These are phyloP conservation scores for Paecilomyces niveus DNA, from an alignment of 2,329 filamentous ascomycete genomes.

Conservation along the genomic window DNA sequence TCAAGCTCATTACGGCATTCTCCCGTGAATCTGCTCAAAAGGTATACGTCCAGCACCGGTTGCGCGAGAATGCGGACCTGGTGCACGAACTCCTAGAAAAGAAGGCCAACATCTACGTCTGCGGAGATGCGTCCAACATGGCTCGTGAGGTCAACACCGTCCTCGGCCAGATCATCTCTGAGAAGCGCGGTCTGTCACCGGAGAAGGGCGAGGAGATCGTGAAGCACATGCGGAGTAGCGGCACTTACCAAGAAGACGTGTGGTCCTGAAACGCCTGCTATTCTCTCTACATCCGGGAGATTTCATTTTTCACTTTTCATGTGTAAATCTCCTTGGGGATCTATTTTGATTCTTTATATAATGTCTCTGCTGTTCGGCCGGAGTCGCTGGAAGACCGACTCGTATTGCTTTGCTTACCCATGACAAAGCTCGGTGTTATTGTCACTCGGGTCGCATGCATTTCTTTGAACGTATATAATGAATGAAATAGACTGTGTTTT, in stretches of 20 bases:
- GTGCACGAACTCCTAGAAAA: slow-evolving; percentile 79
- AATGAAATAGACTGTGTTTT: not conserved
- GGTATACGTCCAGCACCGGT: slow-evolving; percentile 91
- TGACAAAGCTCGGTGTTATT: not conserved
- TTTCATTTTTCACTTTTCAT: slow-evolving; percentile 12
- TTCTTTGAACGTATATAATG: not conserved
- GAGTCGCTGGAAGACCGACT: not conserved
- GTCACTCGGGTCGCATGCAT: not conserved
- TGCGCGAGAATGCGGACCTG: slow-evolving; percentile 75
- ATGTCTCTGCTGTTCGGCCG: not conserved
- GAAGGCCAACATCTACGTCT: slow-evolving; percentile 93
- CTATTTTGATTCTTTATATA: not conserved
- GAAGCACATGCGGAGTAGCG: slow-evolving; percentile 89
- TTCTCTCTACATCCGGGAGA: slow-evolving; percentile 10
- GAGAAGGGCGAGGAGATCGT: slow-evolving; percentile 92
- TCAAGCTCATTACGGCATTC: slow-evolving; percentile 88
- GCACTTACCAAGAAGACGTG: slow-evolving; percentile 87
- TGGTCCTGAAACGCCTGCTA: slow-evolving; percentile 47
- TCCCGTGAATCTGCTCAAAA: slow-evolving; percentile 83
- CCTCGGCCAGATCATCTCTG: slow-evolving; percentile 78
- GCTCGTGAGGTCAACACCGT: slow-evolving; percentile 84
- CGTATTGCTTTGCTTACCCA: not conserved
- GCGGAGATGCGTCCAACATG: slow-evolving; percentile 96
- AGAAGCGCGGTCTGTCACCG: slow-evolving; percentile 73
- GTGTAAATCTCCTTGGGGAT: slow-evolving; percentile 13